Conservation (phyloP, 225 moss, liverwort and hornwort genomes). For the Pseudoscleropodium purum region DNA sequence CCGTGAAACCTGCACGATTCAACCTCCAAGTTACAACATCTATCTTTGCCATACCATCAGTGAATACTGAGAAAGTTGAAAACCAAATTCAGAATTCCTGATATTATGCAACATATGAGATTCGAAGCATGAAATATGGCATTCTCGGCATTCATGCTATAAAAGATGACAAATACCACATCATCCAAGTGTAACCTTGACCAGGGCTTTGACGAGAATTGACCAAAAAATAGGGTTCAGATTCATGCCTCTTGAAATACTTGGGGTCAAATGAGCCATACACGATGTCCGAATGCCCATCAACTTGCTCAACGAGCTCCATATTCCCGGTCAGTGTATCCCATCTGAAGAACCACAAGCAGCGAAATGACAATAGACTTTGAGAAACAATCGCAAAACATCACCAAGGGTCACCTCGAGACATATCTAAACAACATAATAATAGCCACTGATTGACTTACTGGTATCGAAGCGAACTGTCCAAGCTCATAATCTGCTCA, state of each 20-base stretch:
- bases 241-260: conserved; percentile 47
- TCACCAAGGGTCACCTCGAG: background rate
- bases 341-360: conserved; percentile 34
- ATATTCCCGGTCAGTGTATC: conserved; percentile 65
- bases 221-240: background rate
- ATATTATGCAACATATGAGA: background rate
- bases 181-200: background rate
- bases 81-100: background rate
- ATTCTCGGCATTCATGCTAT: background rate
- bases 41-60: background rate
- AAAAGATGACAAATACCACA: background rate
- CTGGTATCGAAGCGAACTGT: conserved; percentile 57
- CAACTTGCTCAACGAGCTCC: conserved; percentile 68
- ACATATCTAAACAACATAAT: background rate
- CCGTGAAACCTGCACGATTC: conserved; percentile 44
- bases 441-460: background rate
- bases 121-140: background rate
- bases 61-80: background rate
- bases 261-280: conserved; percentile 77
- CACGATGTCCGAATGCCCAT: conserved; percentile 71
- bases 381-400: background rate
- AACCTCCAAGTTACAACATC: background rate
- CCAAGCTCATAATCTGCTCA: conserved; percentile 80
- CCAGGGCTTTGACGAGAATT: background rate
- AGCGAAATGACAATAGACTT: background rate